Evolutionary conservation across 768 basidiomycete species (phyloP), one percentile per base, ranked within the genome.

Genomic region (Phlebiopsis flavidoalba): DNA sequence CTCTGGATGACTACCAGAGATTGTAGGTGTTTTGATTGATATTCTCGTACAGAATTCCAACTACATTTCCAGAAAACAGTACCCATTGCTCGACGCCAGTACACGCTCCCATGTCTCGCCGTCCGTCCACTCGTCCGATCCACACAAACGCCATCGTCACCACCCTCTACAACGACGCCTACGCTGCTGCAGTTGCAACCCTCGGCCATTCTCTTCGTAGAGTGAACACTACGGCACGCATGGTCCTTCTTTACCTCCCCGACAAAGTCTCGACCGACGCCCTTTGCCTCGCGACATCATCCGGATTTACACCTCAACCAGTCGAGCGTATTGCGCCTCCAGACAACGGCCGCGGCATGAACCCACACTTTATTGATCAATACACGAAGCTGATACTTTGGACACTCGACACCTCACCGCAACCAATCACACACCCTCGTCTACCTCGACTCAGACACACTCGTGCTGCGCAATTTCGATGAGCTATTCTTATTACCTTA

Each of bases 311-410:
- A 10, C 69, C 72, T 0, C 60, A 73, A n/a, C 61, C 73, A 6
- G 73, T 79, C 26, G 65, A 70, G 10, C 70, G 67, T 19, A 76
- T 79, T 49, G 65, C 72, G 1, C 79, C 79, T 10, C 78, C 79
- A 0, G 67, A 74, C 59, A 53, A 67, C 40, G 77, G 77, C 51
- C 58, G 64, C n/a, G 77, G 75, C 7, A 65, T 76, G 31, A 64
- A 73, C 64, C 49, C 61, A 37, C 73, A 73, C 53, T 77, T 76
- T 65, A 22, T 66, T 37, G 79, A 79, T 65, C 75, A 77, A 56
- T 79, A 76, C 71, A 77, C 79, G 10, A 79, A 79, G 59, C 71
- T 79, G 5, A 70, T 69, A 37, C 69, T 79, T 6, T 80, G 79
- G 79, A 66, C 66, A 47, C 66, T 79, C 36, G 73, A 74, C 51